These are phyloP conservation scores for Schizothecium vesticola DNA, from an alignment of 495 filamentous ascomycete genomes.

Conservation along the genomic window DNA sequence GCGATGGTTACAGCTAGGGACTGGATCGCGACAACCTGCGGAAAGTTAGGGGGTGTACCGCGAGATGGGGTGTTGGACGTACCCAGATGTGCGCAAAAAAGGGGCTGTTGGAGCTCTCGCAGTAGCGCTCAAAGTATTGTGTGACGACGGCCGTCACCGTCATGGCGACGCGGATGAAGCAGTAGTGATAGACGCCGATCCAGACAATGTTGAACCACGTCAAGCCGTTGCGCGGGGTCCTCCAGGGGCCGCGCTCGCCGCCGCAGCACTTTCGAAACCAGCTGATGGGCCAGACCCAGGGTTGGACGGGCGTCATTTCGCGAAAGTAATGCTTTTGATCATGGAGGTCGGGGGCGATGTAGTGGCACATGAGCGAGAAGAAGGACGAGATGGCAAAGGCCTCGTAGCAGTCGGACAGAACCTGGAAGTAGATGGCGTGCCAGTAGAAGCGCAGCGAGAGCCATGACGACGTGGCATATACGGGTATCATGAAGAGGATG, in stretches of 20 bases:
- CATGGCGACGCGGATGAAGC: conserved; percentile 78
- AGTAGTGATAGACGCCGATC: conserved; percentile 85
- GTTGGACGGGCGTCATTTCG: conserved; percentile 52
- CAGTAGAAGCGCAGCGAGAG: conserved; percentile 72
- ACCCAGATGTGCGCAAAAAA: conserved; percentile 83
- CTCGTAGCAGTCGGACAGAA: conserved; percentile 83
- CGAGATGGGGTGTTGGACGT: conserved; percentile 22
- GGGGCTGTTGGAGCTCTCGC: conserved; percentile 69
- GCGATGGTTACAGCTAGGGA: conserved; percentile 71
- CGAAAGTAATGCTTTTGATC: conserved; percentile 87
- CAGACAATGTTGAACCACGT: conserved; percentile 95
- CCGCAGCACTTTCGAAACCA: conserved; percentile 66
- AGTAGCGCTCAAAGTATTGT: conserved; percentile 65
- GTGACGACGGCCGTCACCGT: conserved; percentile 73
- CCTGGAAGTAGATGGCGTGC: conserved; percentile 76
- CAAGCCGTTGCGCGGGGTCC: conserved; percentile 73
- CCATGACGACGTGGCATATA: conserved; percentile 76
- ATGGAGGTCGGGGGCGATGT: conserved; percentile 73
- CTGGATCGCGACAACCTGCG: conserved; percentile 63
- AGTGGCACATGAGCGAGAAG: conserved; percentile 83
- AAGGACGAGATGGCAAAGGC: conserved; percentile 88
- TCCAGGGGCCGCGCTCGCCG: conserved; percentile 59
- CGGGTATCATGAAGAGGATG: conserved; percentile 85
- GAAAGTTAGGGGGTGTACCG: not conserved
- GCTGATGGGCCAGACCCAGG: conserved; percentile 71